Conservation (phyloP, 768 basidiomycete species). For the Serendipita vermifera region DNA sequence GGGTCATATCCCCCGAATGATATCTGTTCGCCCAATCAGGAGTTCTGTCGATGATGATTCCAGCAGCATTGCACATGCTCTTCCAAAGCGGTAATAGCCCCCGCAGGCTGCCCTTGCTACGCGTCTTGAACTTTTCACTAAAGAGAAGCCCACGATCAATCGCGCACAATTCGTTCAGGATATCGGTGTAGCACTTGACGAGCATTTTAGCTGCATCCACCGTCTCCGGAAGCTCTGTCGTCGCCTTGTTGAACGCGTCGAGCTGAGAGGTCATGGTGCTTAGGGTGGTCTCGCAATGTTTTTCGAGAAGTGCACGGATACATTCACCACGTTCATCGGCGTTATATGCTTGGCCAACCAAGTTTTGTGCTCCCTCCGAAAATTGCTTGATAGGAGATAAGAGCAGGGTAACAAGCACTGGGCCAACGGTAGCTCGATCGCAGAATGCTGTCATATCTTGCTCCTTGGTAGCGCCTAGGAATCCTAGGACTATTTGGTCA, state of each 20-base stretch:
- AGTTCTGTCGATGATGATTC: slow-evolving; percentile 75
- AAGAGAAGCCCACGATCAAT: slow-evolving; percentile 58
- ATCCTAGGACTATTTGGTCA: slow-evolving; percentile 44
- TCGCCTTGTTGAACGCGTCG: slow-evolving; percentile 47
- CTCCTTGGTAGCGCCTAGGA: slow-evolving; percentile 48
- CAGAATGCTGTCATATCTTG: slow-evolving; percentile 44
- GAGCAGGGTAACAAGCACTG: slow-evolving; percentile 51
- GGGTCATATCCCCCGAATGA: slow-evolving; percentile 71
- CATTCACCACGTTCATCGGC: slow-evolving; percentile 83
- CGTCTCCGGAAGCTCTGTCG: slow-evolving; percentile 62
- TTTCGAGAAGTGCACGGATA: slow-evolving; percentile 62
- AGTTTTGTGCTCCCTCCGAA: slow-evolving; percentile 57
- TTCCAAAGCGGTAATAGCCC: slow-evolving; percentile 65
- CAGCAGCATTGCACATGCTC: slow-evolving; percentile 63
- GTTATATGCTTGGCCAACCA: slow-evolving; percentile 79
- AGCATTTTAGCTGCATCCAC: slow-evolving; percentile 79
- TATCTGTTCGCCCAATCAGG: slow-evolving; percentile 71
- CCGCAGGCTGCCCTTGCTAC: slow-evolving; percentile 33
- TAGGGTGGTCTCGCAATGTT: slow-evolving; percentile 51
- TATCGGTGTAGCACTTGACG: slow-evolving; percentile 84
- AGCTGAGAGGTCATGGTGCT: slow-evolving; percentile 62
- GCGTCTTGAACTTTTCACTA: slow-evolving; percentile 38
- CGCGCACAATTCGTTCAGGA: slow-evolving; percentile 77
- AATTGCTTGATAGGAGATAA: slow-evolving; percentile 71
- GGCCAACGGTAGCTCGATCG: slow-evolving; percentile 39